Evolutionary conservation across 345 rosid genomes (phyloP), one percentile per base, ranked within the genome.

Genomic region (Boechera retrofracta): DNA sequence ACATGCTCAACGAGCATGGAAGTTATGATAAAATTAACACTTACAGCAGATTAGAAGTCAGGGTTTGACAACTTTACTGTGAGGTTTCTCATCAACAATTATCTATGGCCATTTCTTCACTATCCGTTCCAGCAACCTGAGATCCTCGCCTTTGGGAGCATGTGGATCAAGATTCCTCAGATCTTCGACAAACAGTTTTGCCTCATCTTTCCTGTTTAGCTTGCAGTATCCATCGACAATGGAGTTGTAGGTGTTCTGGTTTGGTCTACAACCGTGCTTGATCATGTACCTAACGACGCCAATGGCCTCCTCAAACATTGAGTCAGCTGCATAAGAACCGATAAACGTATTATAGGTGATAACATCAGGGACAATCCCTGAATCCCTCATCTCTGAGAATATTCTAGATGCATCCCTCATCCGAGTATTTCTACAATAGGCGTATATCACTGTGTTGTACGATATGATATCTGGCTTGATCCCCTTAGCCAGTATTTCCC

Each of bases 261-360:
- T 89, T 31, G 89, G 98, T 79, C 82, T 88, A 79, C 90, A 86
- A 31, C 87, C 86, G 52, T 85, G 82, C 83, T 84, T 90, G 64
- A 92, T 87, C 98, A 92, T 95, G 86, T 87, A 88, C 31, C 24
- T 82, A 45, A 95, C 86, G 48, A 91, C 97, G 5, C 78, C 87
- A 13, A 88, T 72, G 35, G 98, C 99, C 71, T 92, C 97, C 72
- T 71, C 86, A 56, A 90, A 90, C 97, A 92, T 80, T 6, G 97
- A 87, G 80, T 92, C 98, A 47, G 96, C 87, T n/a, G 99, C 96
- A 74, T 90, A 92, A 74, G 88, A 86, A 16, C 92, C 78, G 26
- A 92, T 84, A 74, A 94, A 94, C 44, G 97, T 94, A 77, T 92
- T 94, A 72, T 88, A 94, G 1, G 97, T 92, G 79, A 94, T 84